Percentiles rank a stretch among this genome's conserved stretches.
These are phyloP conservation scores for Neophaeococcomyces mojaviensis DNA, from an alignment of 2,329 filamentous ascomycete species.

Conservation along the genomic window DNA sequence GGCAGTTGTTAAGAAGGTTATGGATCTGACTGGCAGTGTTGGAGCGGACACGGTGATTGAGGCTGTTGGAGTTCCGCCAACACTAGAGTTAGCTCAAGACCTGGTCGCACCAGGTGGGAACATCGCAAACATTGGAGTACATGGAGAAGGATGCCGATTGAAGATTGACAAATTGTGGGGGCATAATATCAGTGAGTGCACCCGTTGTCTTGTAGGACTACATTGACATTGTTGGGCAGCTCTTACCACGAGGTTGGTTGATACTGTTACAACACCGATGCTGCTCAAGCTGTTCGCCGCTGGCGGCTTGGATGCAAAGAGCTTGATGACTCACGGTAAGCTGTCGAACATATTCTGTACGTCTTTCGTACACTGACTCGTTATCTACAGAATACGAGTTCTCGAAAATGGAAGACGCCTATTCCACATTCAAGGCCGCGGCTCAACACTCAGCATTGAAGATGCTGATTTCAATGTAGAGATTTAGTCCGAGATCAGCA, in stretches of 20 bases:
- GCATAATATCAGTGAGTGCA: constrained; percentile 44
- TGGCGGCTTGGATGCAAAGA: constrained; percentile 34
- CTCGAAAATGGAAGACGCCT: constrained; percentile 36
- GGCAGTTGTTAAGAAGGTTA: constrained; percentile 33
- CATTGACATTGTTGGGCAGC: constrained; percentile 23
- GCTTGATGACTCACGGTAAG: constrained; percentile 42
- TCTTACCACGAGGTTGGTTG: constrained; percentile 43
- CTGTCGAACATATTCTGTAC: neutral
- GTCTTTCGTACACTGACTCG: neutral
- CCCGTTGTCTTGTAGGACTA: neutral
- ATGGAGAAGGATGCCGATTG: constrained; percentile 46
- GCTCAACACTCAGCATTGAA: constrained; percentile 39
- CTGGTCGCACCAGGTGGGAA: constrained; percentile 47
- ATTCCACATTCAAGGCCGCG: constrained; percentile 37
- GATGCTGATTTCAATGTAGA: constrained; percentile 33
- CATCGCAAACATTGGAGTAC: constrained; percentile 53
- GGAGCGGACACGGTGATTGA: constrained; percentile 54
- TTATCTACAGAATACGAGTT: constrained; percentile 33
- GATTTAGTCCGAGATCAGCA: no score
- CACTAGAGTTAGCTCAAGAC: constrained; percentile 47
- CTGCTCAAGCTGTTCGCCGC: constrained; percentile 40
- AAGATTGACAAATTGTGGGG: constrained; percentile 49
- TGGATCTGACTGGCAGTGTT: constrained; percentile 41
- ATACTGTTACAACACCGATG: constrained; percentile 43
- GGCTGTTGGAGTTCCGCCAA: constrained; percentile 48